Conservation (phyloP, 495 filamentous ascomycete species). For the Hypoxylon subgilvum region DNA sequence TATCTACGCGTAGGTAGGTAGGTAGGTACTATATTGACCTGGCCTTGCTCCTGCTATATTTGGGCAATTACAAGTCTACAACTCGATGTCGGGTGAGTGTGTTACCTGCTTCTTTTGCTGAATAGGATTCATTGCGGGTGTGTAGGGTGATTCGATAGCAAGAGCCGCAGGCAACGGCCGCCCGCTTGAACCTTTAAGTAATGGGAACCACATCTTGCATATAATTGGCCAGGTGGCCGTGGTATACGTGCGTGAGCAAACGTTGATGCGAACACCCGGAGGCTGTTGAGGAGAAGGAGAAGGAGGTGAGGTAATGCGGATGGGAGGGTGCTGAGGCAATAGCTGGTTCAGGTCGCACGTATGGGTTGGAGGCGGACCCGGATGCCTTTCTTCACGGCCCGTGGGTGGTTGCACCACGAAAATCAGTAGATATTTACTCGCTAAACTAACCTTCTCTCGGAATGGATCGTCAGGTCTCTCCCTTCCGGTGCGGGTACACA, state of each 20-base stretch:
- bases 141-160: too few relatives aligned
- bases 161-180: too few relatives aligned
- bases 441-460: neutral
- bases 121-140: constrained; percentile 17
- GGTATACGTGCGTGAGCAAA: constrained; percentile 11
- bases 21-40: too few relatives aligned
- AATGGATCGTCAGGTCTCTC: constrained; percentile 9
- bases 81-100: neutral
- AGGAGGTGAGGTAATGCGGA: neutral
- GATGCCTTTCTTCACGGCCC: too few relatives aligned
- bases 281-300: neutral
- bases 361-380: too few relatives aligned
- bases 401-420: too few relatives aligned
- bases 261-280: constrained; percentile 9
- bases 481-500: too few relatives aligned
- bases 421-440: too few relatives aligned
- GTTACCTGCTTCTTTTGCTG: constrained; percentile 4
- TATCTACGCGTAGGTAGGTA: too few relatives aligned
- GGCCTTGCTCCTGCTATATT: too few relatives aligned
- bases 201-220: constrained; percentile 27
- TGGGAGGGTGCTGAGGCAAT: neutral
- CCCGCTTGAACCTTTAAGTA: constrained; percentile 32
- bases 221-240: constrained; percentile 10
- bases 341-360: too few relatives aligned
- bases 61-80: neutral